phyloP scores from a whole-genome alignment of 257 asterid genomes.

The Fraxinus cuspidata region DNA sequence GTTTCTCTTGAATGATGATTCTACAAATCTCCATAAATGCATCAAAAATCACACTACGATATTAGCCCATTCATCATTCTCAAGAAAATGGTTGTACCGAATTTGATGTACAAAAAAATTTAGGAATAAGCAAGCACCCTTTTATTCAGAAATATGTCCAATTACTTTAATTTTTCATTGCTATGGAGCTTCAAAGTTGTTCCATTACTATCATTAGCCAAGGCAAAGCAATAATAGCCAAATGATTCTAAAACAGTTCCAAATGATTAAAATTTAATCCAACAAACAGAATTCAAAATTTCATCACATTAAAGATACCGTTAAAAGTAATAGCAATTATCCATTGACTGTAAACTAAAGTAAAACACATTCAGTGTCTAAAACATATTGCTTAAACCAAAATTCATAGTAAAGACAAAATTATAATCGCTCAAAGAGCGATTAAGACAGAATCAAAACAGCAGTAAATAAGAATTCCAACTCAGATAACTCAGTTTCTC shows the following conservation, averaged over 20 bases:
- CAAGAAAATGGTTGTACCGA: too few relatives aligned
- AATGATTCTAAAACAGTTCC: not conserved
- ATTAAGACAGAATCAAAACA: slow-evolving; percentile 10
- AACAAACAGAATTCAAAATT: not conserved
- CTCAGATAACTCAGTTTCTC: not conserved
- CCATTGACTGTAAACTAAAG: slow-evolving; percentile 5
- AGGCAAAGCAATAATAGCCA: not conserved
- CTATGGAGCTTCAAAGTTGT: not conserved
- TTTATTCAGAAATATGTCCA: too few relatives aligned
- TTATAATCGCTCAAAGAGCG: not conserved
- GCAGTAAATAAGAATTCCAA: slow-evolving; percentile 3
- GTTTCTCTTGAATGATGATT: too few relatives aligned
- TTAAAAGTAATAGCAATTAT: not conserved
- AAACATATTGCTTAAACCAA: slow-evolving; percentile 20
- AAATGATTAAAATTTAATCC: too few relatives aligned
- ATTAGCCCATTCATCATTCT: too few relatives aligned
- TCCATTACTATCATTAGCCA: not conserved
- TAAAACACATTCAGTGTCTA: slow-evolving; percentile 13
- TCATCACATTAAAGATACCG: not conserved
- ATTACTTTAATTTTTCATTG: not conserved
- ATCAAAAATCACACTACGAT: too few relatives aligned
- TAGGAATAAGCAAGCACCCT: too few relatives aligned
- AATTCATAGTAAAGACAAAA: slow-evolving; percentile 26
- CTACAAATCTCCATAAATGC: too few relatives aligned
- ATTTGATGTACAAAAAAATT: too few relatives aligned